Base-by-base conservation (phyloP, 2,329 filamentous ascomycete species). In the Orbilia blumenaviensis region DNA sequence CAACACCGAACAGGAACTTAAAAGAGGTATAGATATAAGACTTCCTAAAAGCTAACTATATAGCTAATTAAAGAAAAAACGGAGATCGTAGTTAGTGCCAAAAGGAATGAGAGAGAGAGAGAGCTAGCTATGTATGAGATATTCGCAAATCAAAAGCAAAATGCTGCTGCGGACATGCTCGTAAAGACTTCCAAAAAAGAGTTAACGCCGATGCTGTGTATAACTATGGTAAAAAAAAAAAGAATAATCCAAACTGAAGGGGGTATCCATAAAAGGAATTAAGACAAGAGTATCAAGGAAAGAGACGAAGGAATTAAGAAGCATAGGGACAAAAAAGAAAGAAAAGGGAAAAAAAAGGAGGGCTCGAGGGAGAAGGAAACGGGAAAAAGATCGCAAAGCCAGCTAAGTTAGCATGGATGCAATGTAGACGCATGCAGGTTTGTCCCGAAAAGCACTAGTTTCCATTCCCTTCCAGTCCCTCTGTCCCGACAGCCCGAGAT, bases 181-280 rank as follows among this genome's bases (percentile, higher is more conserved):
- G 18, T 46, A 9, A n/a, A 27, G 10, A 48, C 23, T 48, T 25
- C 38, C 10, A 16, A 23, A 38, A 61, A 61, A 52, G 23, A 61
- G 52, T 12, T 16, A 69, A 56, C 23, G 56, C 63, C 50, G 18
- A 46, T 54, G 32, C 32, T 50, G 25, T 58, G 42, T 63, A 63
- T 63, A 63, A 44, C n/a, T n/a, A n/a, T n/a, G n/a, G n/a, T n/a
- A 34, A 34, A 54, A 54, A 2, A 3, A 29, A 50, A 50, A 50
- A 3, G 5, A 46, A 46, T 10, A 14, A 29, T 21, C 18, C 54
- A 8, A 66, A 60, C 32, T 16, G 44, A 63, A 63, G 29, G 58
- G 56, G 66, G 58, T 71, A 71, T 69, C 66, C 18, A 27, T n/a
- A 42, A 29, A 46, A n/a, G 21, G 34, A 52, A 63, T n/a, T 3